Base-by-base conservation (phyloP, 441 rosid species). In the Adansonia rubrostipa region DNA sequence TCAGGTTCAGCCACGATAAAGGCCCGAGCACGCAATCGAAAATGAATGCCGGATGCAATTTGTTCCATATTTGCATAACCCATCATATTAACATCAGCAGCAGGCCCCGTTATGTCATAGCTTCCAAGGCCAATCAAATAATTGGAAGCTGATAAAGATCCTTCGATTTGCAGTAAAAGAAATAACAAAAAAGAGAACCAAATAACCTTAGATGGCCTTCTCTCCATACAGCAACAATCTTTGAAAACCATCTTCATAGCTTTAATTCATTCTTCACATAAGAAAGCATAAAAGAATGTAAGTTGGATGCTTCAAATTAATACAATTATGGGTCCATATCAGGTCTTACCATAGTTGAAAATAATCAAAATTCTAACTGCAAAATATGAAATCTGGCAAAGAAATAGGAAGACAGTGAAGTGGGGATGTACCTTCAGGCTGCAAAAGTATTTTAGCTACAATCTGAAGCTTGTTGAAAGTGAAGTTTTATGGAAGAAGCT, bases 61-160 rank as follows among this genome's bases (percentile, higher is more conserved):
- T 91, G 95, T 1, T 85, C 89, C 0, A 80, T 54, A 58, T 86
- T 88, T 0, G 93, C 93, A 74, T 89, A 91, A 0, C 95, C 95
- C 93, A 91, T 91, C 95, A 91, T 88, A 78, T 91, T 91, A 51
- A 91, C 95, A 83, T 91, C 93, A 60, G 95, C 93, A 44, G 95
- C 93, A 0, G 95, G 95, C 45, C 95, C 93, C 2, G 95, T 91
- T 66, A 91, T 91, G 87, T 91, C 95, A 71, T 91, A 87, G 88
- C 91, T 91, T 82, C 93, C 93, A 6, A 91, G 90, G 7, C 95
- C 93, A 64, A 88, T 82, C 77, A 89, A 84, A 36, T 83, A 91
- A 76, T 80, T 75, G 28, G 92, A 87, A 80, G 84, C 85, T 2
- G 91, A 83, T 11, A 8, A 78, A 70, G 69, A 73, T 1, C 54